phyloP scores from a whole-genome alignment of 345 rosid species.

The Lagerstroemia speciosa region DNA sequence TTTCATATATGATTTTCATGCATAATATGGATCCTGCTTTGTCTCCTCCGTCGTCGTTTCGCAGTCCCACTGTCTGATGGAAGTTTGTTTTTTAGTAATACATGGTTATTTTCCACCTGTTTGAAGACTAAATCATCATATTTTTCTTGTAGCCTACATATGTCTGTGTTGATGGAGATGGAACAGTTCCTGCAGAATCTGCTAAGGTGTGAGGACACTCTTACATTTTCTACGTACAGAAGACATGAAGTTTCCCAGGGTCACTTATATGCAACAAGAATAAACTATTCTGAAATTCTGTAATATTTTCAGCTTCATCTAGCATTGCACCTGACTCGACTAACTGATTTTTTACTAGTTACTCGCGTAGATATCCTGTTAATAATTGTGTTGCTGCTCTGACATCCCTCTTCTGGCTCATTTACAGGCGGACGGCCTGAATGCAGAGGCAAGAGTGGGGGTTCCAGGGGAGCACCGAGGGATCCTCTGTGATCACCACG shows the following conservation, averaged over 20 bases:
- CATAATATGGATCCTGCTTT: not conserved
- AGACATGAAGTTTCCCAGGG: not conserved
- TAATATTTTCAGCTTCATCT: not conserved
- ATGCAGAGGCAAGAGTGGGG: conserved; percentile 90
- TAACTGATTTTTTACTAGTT: too few relatives aligned
- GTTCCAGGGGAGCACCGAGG: conserved; percentile 94
- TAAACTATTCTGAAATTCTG: not conserved
- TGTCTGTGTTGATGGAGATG: conserved; percentile 85
- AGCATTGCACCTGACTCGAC: not conserved
- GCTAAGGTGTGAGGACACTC: conserved; percentile 50
- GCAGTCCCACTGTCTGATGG: not conserved
- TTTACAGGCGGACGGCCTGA: conserved; percentile 80
- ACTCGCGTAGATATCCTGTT: too few relatives aligned
- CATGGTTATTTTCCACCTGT: not conserved
- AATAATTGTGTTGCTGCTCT: not conserved
- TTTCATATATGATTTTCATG: not conserved
- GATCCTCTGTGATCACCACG: conserved; percentile 76
- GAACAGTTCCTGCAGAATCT: conserved; percentile 90
- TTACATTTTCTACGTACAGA: not conserved
- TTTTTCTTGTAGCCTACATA: conserved; percentile 67
- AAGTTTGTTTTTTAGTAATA: not conserved
- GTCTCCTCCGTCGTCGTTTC: not conserved
- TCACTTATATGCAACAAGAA: not conserved
- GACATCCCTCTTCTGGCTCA: not conserved
- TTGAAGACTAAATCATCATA: conserved; percentile 5